Base-by-base conservation (phyloP, 1,284 basidiomycete species). In the Macrocystidia cucumis region DNA sequence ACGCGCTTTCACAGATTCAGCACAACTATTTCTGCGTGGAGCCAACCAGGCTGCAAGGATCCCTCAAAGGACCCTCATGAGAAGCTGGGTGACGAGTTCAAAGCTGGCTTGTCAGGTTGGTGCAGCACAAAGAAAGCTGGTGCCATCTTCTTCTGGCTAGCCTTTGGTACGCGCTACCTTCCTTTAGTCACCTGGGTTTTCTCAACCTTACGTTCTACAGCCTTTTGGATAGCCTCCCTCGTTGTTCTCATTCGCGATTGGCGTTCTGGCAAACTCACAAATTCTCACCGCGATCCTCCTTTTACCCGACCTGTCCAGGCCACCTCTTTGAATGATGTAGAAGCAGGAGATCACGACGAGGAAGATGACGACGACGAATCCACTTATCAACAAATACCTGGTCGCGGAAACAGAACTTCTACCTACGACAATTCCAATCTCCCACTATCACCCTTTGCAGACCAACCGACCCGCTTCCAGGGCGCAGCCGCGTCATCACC, bases 111-210 rank as follows among this genome's bases (percentile, higher is more conserved):
- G 4, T 55, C 67, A 8, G 75, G 81, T 1, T 93, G 86, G 84
- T 95, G 91, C 57, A 76, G 68, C 43, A 92, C 91, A 5, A 92
- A 93, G 63, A 90, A 89, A 51, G 90, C 91, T 3, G 85, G 73
- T 0, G 74, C 75, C 5, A 74, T 91, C 35, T 92, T 95, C 59
- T 83, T 91, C 54, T 92, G 90, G 91, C 56, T 90, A n/a, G 65
- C 73, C 1, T 82, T 85, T 37, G 68, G 81, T 83, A 37, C 17
- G 59, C 29, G 45, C 13, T 21, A 5, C 22, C 25, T 29, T 13
- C 14, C 26, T 41, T 21, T n/a, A n/a, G n/a, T 29, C 38, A n/a
- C 44, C 27, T 36, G 21, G 36, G 27, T 35, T 32, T 9, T 22
- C 41, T 24, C 33, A 34, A 11, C 25, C 35, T 7, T 29, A 29